These are phyloP conservation scores for Diplodia sapinea DNA, from an alignment of 2,329 filamentous ascomycete species.

Conservation along the genomic window DNA sequence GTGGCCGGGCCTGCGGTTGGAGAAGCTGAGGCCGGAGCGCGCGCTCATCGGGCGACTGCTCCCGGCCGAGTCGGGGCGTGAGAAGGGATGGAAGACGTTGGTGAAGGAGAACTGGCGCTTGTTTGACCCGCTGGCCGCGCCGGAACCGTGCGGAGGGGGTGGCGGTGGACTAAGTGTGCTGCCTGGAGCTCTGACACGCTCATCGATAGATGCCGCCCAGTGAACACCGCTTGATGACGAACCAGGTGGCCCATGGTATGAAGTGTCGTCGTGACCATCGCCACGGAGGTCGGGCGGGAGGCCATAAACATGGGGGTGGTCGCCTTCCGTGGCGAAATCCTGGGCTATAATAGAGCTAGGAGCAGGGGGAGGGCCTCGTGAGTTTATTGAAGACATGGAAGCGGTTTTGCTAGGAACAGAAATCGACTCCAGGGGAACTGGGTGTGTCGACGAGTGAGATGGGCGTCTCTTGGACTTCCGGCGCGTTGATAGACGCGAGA, in stretches of 20 bases:
- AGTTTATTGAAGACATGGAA: constrained; percentile 5
- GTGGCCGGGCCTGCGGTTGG: constrained; percentile 13
- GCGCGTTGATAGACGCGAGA: constrained; percentile 41
- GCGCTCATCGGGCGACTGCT: constrained; percentile 30
- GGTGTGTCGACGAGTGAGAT: constrained; percentile 44
- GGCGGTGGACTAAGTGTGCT: constrained; percentile 58
- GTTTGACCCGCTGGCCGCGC: constrained; percentile 46
- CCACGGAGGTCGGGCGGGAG: constrained; percentile 50
- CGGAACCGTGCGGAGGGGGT: constrained; percentile 60
- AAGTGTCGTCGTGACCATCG: constrained; percentile 53
- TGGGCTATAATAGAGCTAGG: constrained; percentile 17
- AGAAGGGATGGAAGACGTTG: constrained; percentile 69
- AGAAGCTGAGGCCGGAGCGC: constrained; percentile 42
- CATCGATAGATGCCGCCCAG: constrained; percentile 49
- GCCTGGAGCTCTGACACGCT: constrained; percentile 50
- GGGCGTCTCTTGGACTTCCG: constrained; percentile 28
- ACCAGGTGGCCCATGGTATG: constrained; percentile 47
- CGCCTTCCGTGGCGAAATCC: constrained; percentile 29
- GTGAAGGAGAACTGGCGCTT: constrained; percentile 92
- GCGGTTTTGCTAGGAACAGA: constrained; percentile 18
- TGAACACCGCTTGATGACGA: constrained; percentile 34
- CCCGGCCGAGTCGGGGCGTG: constrained; percentile 45
- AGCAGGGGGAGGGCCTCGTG: constrained; percentile 2
- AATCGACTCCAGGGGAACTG: constrained; percentile 56
- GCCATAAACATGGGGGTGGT: constrained; percentile 55